Percentiles rank a stretch among this genome's conserved stretches.
phyloP scores from a whole-genome alignment of 257 asterid genomes.

The Rubia yunnanensis region DNA sequence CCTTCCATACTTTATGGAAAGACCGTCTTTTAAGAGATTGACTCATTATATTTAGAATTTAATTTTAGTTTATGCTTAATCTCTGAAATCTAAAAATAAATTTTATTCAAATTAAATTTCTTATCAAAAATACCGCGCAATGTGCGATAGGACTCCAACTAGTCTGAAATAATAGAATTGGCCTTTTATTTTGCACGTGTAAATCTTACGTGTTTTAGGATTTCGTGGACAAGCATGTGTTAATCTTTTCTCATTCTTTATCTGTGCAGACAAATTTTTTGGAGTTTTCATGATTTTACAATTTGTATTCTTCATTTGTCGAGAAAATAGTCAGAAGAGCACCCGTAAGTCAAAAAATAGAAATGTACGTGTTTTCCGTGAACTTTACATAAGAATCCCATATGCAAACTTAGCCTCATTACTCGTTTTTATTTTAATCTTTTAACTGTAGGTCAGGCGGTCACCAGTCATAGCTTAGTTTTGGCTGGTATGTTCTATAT shows the following conservation, averaged over 20 bases:
- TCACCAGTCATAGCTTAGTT: constrained; percentile 72
- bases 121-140: too few relatives aligned
- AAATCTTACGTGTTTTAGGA: not conserved
- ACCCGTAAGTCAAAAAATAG: constrained; percentile 59
- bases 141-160: too few relatives aligned
- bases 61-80: too few relatives aligned
- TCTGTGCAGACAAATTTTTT: constrained; percentile 60
- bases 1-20: too few relatives aligned
- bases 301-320: constrained; percentile 84
- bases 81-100: too few relatives aligned
- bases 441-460: constrained; percentile 86
- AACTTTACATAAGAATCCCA: not conserved
- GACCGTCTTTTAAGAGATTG: too few relatives aligned
- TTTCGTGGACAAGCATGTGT: not conserved
- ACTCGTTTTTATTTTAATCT: constrained; percentile 3
- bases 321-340: constrained; percentile 88
- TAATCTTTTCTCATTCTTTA: not conserved
- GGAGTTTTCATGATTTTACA: constrained; percentile 74
- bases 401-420: not conserved
- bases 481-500: constrained; percentile 84
- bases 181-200: not conserved
- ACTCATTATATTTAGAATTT: too few relatives aligned
- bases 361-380: not conserved
- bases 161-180: not conserved
- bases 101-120: too few relatives aligned